Evolutionary conservation across 2,329 filamentous ascomycete species (phyloP).

Genomic region (Claviceps sp.): DNA sequence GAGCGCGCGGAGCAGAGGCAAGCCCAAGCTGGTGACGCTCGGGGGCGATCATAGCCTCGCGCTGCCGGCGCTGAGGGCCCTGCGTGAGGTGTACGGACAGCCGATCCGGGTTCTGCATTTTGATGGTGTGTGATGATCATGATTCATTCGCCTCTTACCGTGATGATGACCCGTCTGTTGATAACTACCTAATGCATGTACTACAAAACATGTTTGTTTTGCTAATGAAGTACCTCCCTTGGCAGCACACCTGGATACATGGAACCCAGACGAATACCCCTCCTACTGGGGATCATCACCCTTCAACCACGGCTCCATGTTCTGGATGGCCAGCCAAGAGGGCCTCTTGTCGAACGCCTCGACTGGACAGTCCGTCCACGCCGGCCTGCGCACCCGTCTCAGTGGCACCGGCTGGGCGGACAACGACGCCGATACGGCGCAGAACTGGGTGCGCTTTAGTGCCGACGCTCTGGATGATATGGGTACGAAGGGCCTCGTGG

Average conservation of each 20-base stretch:
- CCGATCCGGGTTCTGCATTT: slow-evolving; percentile 62
- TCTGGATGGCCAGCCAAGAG: slow-evolving; percentile 75
- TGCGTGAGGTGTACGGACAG: slow-evolving; percentile 46
- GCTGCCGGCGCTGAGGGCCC: slow-evolving; percentile 53
- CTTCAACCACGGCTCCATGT: slow-evolving; percentile 86
- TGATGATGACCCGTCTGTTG: no score
- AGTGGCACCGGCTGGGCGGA: slow-evolving; percentile 51
- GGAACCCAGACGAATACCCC: slow-evolving; percentile 72
- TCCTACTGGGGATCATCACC: slow-evolving; percentile 52
- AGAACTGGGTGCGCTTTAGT: slow-evolving; percentile 68
- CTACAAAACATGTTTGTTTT: no score
- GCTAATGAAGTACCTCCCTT: no score
- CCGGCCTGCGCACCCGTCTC: slow-evolving; percentile 67
- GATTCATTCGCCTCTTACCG: no score
- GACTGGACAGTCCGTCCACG: slow-evolving; percentile 63
- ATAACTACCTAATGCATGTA: no score
- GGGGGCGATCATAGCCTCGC: slow-evolving; percentile 64
- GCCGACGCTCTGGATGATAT: slow-evolving; percentile 80
- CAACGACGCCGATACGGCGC: slow-evolving; percentile 57
- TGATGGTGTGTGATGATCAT: slow-evolving; percentile 29
- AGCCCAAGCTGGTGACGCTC: slow-evolving; percentile 50
- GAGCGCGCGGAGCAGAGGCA: slow-evolving; percentile 18
- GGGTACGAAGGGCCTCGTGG: slow-evolving; percentile 56
- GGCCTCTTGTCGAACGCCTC: slow-evolving; percentile 60
- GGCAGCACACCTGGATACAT: slow-evolving; percentile 61